Conservation (phyloP, 106 monocot genomes). For the Xerophyta viscosa region DNA sequence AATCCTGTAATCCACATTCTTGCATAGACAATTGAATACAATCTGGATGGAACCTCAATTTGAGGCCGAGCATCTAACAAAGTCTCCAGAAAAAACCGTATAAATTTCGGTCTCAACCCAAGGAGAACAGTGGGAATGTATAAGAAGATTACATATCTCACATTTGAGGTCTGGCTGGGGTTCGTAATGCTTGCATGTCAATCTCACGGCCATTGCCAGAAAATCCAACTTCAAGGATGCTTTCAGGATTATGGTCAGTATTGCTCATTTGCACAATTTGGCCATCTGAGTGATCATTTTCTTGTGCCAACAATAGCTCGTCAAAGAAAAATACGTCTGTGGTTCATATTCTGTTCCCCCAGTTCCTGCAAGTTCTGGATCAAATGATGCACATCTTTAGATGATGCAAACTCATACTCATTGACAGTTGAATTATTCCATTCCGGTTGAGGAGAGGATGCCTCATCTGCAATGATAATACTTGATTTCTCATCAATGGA, state of each 20-base stretch:
- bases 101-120: slow-evolving; percentile 39
- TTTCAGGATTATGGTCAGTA: slow-evolving; percentile 6
- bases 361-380: slow-evolving; percentile 5
- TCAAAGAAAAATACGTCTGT: slow-evolving; percentile 89
- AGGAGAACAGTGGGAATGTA: slow-evolving; percentile 68
- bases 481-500: slow-evolving; percentile 4
- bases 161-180: slow-evolving; percentile 47
- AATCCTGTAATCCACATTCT: too few relatives aligned
- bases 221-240: slow-evolving; percentile 2
- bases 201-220: too few relatives aligned
- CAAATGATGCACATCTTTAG: not conserved
- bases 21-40: too few relatives aligned
- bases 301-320: slow-evolving; percentile 52
- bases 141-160: slow-evolving; percentile 37
- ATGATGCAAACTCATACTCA: slow-evolving; percentile 1
- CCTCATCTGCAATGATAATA: slow-evolving; percentile 5
- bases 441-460: slow-evolving; percentile 8
- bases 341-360: slow-evolving; percentile 70
- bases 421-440: slow-evolving; percentile 19
- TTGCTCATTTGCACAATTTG: too few relatives aligned
- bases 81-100: slow-evolving; percentile 1
- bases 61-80: not conserved
- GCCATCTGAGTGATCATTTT: slow-evolving; percentile 22
- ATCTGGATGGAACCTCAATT: too few relatives aligned
- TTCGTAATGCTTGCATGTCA: slow-evolving; percentile 41